A percentile compares a stretch with the other conserved stretches of the same genome.
Evolutionary conservation across 768 basidiomycete species (phyloP).

Genomic region (Mycena floridula): DNA sequence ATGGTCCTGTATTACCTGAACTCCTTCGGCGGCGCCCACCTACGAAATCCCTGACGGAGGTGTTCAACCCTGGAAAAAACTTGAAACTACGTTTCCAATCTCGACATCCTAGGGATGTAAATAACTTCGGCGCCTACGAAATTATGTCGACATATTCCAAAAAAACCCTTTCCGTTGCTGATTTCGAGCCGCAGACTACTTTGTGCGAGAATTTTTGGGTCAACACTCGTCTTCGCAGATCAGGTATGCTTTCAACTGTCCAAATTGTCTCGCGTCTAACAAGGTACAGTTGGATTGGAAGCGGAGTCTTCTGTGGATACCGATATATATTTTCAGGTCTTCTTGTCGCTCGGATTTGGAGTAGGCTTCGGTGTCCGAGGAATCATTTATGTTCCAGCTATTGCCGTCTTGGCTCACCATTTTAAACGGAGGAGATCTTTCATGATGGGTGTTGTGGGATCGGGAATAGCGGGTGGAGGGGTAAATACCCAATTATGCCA

Average conservation of each 20-base stretch:
- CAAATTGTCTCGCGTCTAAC: neutral
- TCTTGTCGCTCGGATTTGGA: constrained; percentile 34
- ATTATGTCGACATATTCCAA: neutral
- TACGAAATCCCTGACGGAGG: constrained; percentile 1
- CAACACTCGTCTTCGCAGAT: constrained; percentile 3
- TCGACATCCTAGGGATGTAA: neutral
- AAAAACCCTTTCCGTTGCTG: neutral
- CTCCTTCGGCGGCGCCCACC: too few relatives aligned
- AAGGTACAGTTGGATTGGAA: constrained; percentile 1
- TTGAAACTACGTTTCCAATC: neutral
- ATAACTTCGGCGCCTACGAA: constrained; percentile 5
- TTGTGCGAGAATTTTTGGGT: constrained; percentile 3
- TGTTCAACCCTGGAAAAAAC: neutral
- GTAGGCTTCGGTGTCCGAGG: constrained; percentile 48
- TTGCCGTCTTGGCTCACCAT: constrained; percentile 40
- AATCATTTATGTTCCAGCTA: constrained; percentile 42
- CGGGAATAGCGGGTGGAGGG: constrained; percentile 25
- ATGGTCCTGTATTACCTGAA: too few relatives aligned
- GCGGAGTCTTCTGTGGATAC: constrained; percentile 5
- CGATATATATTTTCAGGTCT: neutral
- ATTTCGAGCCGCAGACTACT: constrained; percentile 1
- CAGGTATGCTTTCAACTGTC: neutral
- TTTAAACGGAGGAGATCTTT: constrained; percentile 33
- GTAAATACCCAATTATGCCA: too few relatives aligned
- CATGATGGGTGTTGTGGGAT: constrained; percentile 35